Evolutionary conservation across 2,329 filamentous ascomycete species (phyloP), one percentile per base, ranked within the genome.

Genomic region (Fusarium sp.): DNA sequence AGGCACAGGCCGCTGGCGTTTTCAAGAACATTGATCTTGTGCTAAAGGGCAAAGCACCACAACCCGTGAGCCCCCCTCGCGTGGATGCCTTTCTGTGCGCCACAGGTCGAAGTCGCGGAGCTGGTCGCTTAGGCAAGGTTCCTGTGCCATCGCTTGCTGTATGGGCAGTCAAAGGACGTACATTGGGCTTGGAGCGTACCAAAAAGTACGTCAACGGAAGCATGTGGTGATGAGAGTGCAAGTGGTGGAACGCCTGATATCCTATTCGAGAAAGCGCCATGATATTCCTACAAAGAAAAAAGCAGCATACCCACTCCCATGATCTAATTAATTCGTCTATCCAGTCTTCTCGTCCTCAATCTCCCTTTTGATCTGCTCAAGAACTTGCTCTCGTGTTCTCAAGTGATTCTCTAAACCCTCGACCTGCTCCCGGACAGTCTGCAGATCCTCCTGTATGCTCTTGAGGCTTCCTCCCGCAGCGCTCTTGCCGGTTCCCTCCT

Each of bases 341-440:
- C 84, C 82, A 60, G 82, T 81, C 83, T 92, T 96, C 85, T 95
- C 94, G 21, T 93, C 90, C 74, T 97, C 94, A 79, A 98, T 91
- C 81, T 97, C 90, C 76, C 88, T 84, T 79, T 88, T 87, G 76
- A 98, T 76, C 77, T 93, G 91, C 46, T 91, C 88, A 73, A 99
- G 81, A 29, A 90, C 87, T 69, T 90, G 87, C 79, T 95, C 88
- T 64, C 96, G 85, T 69, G 89, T 89, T 74, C 88, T 85, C 74
- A 97, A 81, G 83, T 99, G 96, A 63, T 84, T 81, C 82, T 97
- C 94, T 69, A 99, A 79, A 1, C 94, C 94, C 69, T 97, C 94
- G 4, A 99, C 90, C 83, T 99, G 95, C 80, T 98, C 95, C 74
- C 88, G 90, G n/a, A 99, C 93, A 43, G 92, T 92, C 73, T 91